These are phyloP conservation scores for Colletotrichum musicola DNA, from an alignment of 2,329 filamentous ascomycete genomes.

Conservation along the genomic window DNA sequence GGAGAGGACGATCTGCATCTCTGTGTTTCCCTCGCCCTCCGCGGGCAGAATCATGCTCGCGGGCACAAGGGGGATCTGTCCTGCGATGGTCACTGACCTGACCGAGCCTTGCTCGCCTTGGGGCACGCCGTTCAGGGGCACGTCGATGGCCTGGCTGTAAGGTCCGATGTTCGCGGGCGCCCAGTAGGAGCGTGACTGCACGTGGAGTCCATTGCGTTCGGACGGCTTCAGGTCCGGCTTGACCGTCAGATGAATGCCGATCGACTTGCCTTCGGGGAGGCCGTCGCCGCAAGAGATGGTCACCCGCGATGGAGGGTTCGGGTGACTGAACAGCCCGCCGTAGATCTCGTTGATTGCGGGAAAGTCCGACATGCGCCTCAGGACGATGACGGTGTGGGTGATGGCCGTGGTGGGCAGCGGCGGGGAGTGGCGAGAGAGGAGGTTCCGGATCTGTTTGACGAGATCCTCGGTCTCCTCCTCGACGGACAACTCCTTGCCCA, in stretches of 20 bases:
- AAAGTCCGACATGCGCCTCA: constrained; percentile 87
- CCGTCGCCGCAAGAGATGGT: constrained; percentile 81
- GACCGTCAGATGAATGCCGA: constrained; percentile 69
- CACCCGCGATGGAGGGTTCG: constrained; percentile 87
- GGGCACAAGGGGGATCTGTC: constrained; percentile 91
- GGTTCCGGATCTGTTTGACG: constrained; percentile 57
- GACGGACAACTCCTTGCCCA: constrained; percentile 48
- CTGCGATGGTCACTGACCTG: constrained; percentile 76
- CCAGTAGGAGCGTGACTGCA: constrained; percentile 96
- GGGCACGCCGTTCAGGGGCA: constrained; percentile 49
- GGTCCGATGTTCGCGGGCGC: constrained; percentile 97
- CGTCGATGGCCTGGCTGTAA: constrained; percentile 88
- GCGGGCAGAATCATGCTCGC: constrained; percentile 77
- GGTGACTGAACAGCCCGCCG: constrained; percentile 76
- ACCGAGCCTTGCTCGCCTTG: constrained; percentile 39
- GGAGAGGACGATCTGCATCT: constrained; percentile 75
- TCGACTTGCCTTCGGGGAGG: constrained; percentile 71
- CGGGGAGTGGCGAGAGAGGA: constrained; percentile 51
- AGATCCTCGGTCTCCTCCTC: constrained; percentile 63
- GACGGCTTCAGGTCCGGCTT: constrained; percentile 45
- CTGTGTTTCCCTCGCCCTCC: constrained; percentile 54
- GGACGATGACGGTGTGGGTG: constrained; percentile 73
- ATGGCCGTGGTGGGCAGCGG: constrained; percentile 57
- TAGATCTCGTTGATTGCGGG: constrained; percentile 81
- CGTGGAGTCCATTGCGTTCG: constrained; percentile 78